Conservation (phyloP, 345 rosid genomes). For the Raphanus sativus region DNA sequence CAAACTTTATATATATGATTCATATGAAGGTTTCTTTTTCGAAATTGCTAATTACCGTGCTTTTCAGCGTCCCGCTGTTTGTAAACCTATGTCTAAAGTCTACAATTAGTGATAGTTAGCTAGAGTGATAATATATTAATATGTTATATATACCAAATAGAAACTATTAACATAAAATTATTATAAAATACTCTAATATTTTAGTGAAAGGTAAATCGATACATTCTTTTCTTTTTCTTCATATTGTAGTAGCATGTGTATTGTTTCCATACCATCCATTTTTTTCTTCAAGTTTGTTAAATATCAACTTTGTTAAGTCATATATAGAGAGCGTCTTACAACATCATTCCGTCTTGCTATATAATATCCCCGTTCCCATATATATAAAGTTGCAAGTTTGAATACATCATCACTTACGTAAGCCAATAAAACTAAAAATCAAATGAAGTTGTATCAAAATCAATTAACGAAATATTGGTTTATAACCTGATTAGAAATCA, state of each 20-base stretch:
- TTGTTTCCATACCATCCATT: constrained; percentile 15
- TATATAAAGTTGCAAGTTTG: neutral
- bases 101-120: constrained; percentile 7
- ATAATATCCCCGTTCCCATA: neutral
- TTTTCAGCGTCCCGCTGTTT: constrained; percentile 23
- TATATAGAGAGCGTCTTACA: constrained; percentile 2
- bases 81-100: constrained; percentile 23
- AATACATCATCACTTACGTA: neutral
- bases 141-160: neutral
- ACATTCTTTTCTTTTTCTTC: neutral
- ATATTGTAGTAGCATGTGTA: constrained; percentile 28
- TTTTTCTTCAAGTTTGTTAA: constrained; percentile 15
- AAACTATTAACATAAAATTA: neutral
- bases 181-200: constrained; percentile 2
- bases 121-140: constrained; percentile 1
- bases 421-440: neutral
- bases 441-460: constrained; percentile 4
- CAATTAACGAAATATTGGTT: neutral
- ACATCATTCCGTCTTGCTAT: constrained; percentile 16
- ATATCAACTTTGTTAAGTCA: neutral
- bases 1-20: constrained; percentile 25
- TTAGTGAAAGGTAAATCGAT: constrained; percentile 21
- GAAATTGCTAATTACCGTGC: constrained; percentile 17
- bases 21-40: constrained; percentile 16
- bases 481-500: neutral